These are phyloP conservation scores for Dothistroma septosporum DNA, from an alignment of 2,329 filamentous ascomycete genomes.

Conservation along the genomic window DNA sequence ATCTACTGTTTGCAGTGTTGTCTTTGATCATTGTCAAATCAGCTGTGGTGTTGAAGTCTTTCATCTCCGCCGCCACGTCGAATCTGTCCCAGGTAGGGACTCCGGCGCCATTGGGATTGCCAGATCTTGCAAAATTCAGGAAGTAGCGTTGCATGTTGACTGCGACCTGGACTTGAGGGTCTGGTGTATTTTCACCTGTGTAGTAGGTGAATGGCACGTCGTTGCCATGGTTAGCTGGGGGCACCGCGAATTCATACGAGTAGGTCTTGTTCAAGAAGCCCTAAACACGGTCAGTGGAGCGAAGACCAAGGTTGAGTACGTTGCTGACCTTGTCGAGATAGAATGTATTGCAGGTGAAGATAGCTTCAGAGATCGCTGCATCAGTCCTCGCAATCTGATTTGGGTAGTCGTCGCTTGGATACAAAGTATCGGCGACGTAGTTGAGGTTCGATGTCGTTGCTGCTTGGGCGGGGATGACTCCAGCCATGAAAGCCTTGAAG, in stretches of 20 bases:
- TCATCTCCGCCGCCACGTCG: conserved; percentile 42
- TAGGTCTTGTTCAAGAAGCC: conserved; percentile 42
- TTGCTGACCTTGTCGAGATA: conserved; percentile 44
- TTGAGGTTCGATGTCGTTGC: conserved; percentile 35
- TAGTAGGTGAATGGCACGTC: conserved; percentile 54
- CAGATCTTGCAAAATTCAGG: conserved; percentile 41
- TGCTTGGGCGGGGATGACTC: conserved; percentile 36
- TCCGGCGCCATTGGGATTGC: conserved; percentile 37
- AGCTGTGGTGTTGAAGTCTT: conserved; percentile 37
- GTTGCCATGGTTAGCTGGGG: conserved; percentile 51
- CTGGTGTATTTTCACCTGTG: conserved; percentile 30
- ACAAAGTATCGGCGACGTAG: conserved; percentile 45
- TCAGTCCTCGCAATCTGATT: conserved; percentile 42
- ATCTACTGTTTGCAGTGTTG: conserved; percentile 46
- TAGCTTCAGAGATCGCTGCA: conserved; percentile 42
- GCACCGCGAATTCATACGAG: conserved; percentile 52
- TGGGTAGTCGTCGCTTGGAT: conserved; percentile 48
- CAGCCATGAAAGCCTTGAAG: conserved; percentile 29
- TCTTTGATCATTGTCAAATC: conserved; percentile 38
- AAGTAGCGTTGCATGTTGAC: conserved; percentile 46
- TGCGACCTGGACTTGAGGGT: conserved; percentile 29
- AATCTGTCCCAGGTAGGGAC: conserved; percentile 47
- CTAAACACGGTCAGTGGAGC: background rate
- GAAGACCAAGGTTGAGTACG: background rate
- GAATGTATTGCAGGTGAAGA: conserved; percentile 51